Evolutionary conservation across 1,284 basidiomycete species (phyloP), one percentile per base, ranked within the genome.

Genomic region (Waitea zeae): DNA sequence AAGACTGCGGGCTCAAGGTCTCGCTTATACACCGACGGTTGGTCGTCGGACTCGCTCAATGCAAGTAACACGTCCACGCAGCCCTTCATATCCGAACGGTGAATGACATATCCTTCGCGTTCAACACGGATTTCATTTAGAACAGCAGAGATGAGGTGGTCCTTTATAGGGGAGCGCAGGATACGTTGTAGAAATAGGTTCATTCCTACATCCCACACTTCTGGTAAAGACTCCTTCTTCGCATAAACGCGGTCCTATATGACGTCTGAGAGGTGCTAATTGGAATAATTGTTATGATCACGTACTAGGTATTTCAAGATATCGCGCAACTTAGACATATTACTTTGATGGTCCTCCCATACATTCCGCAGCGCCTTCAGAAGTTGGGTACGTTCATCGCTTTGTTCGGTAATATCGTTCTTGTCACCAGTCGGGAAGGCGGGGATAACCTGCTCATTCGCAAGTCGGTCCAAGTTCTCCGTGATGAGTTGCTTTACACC

Each of bases 231-330:
- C 20, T 75, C 75, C 15, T 64, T 53, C 39, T 71, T 70, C 0
- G 81, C 78, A 49, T 92, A 83, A 4, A 84, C 80, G 32, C 84
- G 82, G 60, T 97, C 92, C 92, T 93, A 50, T n/a, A n/a, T n/a
- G n/a, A n/a, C 34, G 28, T 33, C 45, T 45, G 30, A 24, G 37
- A n/a, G 17, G n/a, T 36, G 19, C 33, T 22, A 24, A 31, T 20
- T 37, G 15, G 29, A 35, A 31, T 12, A n/a, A 26, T 14, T 9
- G 29, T 9, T 9, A 30, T n/a, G n/a, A n/a, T 6, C 14, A 53
- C 72, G 45, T 45, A 92, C 93, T 83, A 98, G 93, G 52, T 99
- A 99, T 49, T 86, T 88, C 44, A 98, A 62, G 22, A 99, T 74
- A 50, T 92, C 89, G 26, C 80, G 73, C 38, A 99, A 56, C 51